Percentiles rank a stretch among this genome's conserved stretches.
Conservation (phyloP, 768 basidiomycete genomes). For the Trametes cinnabarina region DNA sequence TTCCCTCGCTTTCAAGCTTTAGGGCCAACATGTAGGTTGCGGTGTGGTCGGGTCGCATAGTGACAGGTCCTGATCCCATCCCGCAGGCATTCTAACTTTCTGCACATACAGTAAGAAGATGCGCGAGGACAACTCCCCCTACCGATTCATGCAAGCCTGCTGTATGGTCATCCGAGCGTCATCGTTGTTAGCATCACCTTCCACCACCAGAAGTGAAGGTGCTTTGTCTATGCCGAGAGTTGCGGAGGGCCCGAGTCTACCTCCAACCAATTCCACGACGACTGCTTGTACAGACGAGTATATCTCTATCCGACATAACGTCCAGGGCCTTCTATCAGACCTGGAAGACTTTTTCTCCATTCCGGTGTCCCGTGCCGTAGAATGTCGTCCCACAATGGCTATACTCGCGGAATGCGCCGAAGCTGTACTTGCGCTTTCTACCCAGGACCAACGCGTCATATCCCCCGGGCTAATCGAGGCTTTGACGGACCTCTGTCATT, state of each 20-base stretch:
- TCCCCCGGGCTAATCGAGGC: constrained; percentile 1
- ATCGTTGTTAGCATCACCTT: neutral
- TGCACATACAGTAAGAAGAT: constrained; percentile 15
- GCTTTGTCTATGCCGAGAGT: neutral
- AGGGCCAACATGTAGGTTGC: constrained; percentile 3
- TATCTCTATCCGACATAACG: neutral
- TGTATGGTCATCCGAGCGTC: constrained; percentile 14
- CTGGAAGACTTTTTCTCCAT: constrained; percentile 12
- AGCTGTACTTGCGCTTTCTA: constrained; percentile 3
- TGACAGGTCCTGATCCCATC: neutral
- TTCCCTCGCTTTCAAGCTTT: constrained; percentile 15
- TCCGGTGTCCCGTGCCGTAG: neutral
- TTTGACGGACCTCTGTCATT: neutral
- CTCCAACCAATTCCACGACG: neutral
- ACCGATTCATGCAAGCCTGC: constrained; percentile 11
- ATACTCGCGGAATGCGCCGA: constrained; percentile 15
- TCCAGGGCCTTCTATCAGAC: neutral
- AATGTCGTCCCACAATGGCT: constrained; percentile 11
- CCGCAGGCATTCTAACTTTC: constrained; percentile 9
- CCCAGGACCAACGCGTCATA: neutral
- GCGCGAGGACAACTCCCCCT: constrained; percentile 13
- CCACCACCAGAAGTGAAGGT: neutral
- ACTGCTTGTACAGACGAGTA: neutral
- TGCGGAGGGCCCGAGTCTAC: neutral
- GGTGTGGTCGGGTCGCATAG: too few species aligned